Evolutionary conservation across 495 filamentous ascomycete species (phyloP).

Genomic region (Trichoderma parareesei): DNA sequence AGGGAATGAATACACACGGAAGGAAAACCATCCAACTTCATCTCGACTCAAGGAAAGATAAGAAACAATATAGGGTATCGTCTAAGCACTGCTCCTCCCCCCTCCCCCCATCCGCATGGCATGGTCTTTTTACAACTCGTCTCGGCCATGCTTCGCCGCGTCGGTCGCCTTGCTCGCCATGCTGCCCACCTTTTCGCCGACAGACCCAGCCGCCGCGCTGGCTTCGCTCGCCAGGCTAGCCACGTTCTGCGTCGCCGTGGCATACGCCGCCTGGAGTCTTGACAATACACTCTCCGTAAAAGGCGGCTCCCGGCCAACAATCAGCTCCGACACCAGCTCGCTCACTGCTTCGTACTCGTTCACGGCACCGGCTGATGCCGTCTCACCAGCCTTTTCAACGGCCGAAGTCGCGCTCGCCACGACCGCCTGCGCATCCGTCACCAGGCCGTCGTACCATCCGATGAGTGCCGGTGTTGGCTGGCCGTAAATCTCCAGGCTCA

Average conservation of each 20-base stretch:
- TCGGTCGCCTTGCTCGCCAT: constrained; percentile 34
- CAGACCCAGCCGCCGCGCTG: constrained; percentile 23
- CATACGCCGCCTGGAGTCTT: constrained; percentile 56
- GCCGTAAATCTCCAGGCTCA: constrained; percentile 67
- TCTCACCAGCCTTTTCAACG: constrained; percentile 38
- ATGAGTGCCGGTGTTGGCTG: constrained; percentile 49
- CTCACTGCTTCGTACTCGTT: constrained; percentile 62
- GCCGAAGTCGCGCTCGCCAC: constrained; percentile 24
- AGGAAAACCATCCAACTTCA: constrained; percentile 1
- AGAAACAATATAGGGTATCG: constrained; percentile 10
- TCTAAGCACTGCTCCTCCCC: background rate
- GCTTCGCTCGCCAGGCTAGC: constrained; percentile 30
- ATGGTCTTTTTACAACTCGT: constrained; percentile 44
- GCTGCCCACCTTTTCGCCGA: constrained; percentile 26
- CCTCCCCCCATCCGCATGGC: background rate
- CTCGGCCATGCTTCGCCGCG: constrained; percentile 42
- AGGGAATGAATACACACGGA: background rate
- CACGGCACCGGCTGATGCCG: constrained; percentile 42
- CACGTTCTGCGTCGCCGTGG: constrained; percentile 23
- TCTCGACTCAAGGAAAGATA: background rate
- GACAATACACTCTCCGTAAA: constrained; percentile 76
- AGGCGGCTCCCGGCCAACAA: constrained; percentile 68
- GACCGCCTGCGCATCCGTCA: constrained; percentile 22
- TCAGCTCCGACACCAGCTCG: constrained; percentile 65
- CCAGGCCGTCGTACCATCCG: constrained; percentile 41